Conservation (phyloP, 306 rosid genomes). For the peach (Prunus persica) region Prunus_persica_NCBIv2 NC_034009.1:37190001-37190500, state of each 20-base stretch:
- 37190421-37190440: conserved; percentile 6
- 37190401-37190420: background rate
- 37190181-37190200: background rate
- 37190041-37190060: background rate
- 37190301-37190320: background rate
- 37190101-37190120: conserved; percentile 23
- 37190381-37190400: background rate
- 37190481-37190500: background rate
- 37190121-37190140: background rate
- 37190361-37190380: background rate
- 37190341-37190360: background rate
- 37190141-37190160: background rate
- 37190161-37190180: background rate
- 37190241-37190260: too few species aligned
- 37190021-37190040: conserved; percentile 6
- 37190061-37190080: conserved; percentile 16
- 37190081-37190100: conserved; percentile 21
- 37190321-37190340: background rate
- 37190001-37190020: background rate
- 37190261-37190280: too few species aligned
- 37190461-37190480: background rate
- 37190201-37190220: background rate
- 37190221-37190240: background rate
- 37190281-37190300: background rate
- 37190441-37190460: background rate